phyloP scores from a whole-genome alignment of 176 grass and related monocot genomes.

The Aechmea fasciata region DNA sequence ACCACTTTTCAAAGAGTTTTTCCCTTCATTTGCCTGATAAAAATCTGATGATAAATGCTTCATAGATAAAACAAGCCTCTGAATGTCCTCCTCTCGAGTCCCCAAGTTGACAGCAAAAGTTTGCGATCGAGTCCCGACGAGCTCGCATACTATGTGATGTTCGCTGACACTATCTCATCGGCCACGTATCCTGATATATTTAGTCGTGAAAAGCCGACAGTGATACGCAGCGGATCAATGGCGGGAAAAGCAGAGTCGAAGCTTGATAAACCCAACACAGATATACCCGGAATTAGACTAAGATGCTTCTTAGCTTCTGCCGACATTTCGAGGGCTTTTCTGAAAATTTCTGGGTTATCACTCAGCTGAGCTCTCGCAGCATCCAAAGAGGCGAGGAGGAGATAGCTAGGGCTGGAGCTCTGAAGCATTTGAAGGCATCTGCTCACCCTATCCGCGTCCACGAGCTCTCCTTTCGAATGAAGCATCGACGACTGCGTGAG shows the following conservation, averaged over 20 bases:
- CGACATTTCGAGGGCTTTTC: constrained; percentile 38
- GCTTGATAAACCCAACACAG: constrained; percentile 39
- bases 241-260: constrained; percentile 57
- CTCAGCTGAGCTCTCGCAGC: constrained; percentile 68
- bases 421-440: constrained; percentile 68
- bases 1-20: constrained; percentile 1
- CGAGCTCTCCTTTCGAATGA: constrained; percentile 48
- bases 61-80: constrained; percentile 45
- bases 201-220: constrained; percentile 36
- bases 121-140: constrained; percentile 48
- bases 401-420: constrained; percentile 86
- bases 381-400: constrained; percentile 82
- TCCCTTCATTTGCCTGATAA: constrained; percentile 20
- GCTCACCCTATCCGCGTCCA: constrained; percentile 50
- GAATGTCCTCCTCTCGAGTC: constrained; percentile 43
- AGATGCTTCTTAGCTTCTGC: constrained; percentile 33
- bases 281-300: constrained; percentile 45
- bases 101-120: constrained; percentile 76
- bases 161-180: constrained; percentile 43
- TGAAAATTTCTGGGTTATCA: constrained; percentile 37
- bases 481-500: constrained; percentile 96
- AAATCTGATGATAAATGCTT: constrained; percentile 45
- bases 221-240: constrained; percentile 68
- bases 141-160: constrained; percentile 53
- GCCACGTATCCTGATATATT: constrained; percentile 46